Evolutionary conservation across 257 asterid species (phyloP).

Genomic region (Striga asiatica): DNA sequence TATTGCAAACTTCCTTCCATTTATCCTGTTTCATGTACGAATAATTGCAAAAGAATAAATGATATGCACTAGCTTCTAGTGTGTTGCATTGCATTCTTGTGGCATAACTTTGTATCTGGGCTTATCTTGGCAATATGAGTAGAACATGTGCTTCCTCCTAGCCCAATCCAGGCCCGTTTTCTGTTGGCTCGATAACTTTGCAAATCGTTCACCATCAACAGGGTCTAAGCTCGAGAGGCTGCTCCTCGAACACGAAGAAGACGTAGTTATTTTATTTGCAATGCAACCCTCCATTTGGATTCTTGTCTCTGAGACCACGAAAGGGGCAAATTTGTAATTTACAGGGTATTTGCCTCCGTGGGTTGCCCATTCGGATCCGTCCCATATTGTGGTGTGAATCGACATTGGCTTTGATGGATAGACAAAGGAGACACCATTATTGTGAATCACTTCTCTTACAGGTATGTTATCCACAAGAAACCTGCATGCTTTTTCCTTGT

Average conservation of each 20-base stretch:
- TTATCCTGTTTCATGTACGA: too few relatives aligned
- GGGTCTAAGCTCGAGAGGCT: constrained; percentile 57
- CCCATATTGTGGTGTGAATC: constrained; percentile 56
- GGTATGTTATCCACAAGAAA: constrained; percentile 76
- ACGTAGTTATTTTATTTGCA: constrained; percentile 13
- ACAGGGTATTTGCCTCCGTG: constrained; percentile 81
- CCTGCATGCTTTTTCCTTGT: constrained; percentile 23
- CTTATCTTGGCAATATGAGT: constrained; percentile 70
- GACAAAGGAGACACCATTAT: constrained; percentile 30
- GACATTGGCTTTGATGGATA: constrained; percentile 87
- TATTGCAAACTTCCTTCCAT: too few relatives aligned
- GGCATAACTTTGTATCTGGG: constrained; percentile 58
- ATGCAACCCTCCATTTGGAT: constrained; percentile 61
- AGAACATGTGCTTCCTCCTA: constrained; percentile 68
- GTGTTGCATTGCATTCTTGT: constrained; percentile 51
- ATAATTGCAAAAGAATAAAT: constrained; percentile 8
- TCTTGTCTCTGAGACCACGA: constrained; percentile 34
- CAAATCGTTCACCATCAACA: constrained; percentile 57
- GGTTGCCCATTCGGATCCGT: constrained; percentile 86
- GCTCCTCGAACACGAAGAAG: constrained; percentile 32
- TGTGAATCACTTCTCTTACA: constrained; percentile 50
- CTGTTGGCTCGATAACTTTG: constrained; percentile 44
- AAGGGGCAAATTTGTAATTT: constrained; percentile 54
- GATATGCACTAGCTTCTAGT: neutral
- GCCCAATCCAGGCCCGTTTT: constrained; percentile 53